These are phyloP conservation scores for Thozetella sp. DNA, from an alignment of 495 filamentous ascomycete genomes.

Conservation along the genomic window DNA sequence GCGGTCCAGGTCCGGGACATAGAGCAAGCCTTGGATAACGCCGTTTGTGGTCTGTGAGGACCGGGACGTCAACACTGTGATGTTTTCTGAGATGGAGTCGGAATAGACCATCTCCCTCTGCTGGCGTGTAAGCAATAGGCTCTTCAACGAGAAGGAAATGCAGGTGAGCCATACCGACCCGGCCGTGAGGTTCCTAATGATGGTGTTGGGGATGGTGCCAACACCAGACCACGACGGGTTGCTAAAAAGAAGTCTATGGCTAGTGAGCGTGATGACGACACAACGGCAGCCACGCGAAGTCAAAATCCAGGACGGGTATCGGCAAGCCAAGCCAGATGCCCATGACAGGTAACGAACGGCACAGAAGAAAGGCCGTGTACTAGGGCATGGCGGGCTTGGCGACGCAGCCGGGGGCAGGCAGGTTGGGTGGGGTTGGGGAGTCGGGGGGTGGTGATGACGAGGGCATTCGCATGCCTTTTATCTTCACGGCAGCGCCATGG, in stretches of 20 bases:
- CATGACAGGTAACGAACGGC: too few relatives aligned
- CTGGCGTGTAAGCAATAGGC: background rate
- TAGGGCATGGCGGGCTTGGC: too few relatives aligned
- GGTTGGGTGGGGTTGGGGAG: too few relatives aligned
- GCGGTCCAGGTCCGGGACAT: constrained; percentile 68
- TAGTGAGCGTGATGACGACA: too few relatives aligned
- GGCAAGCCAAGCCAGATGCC: too few relatives aligned
- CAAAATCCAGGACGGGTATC: too few relatives aligned
- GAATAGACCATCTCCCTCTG: constrained; percentile 69
- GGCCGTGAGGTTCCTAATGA: constrained; percentile 49
- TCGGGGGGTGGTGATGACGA: too few relatives aligned
- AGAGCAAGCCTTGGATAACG: constrained; percentile 73
- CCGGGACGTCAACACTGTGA: constrained; percentile 72
- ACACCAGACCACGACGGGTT: constrained; percentile 42
- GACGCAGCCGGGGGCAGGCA: too few relatives aligned
- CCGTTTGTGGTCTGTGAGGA: constrained; percentile 52
- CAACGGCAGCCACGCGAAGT: background rate
- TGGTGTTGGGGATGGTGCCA: constrained; percentile 42
- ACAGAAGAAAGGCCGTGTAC: too few relatives aligned
- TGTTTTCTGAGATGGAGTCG: constrained; percentile 56
- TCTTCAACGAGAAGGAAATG: background rate
- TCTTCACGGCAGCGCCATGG: too few relatives aligned
- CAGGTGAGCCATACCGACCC: constrained; percentile 37
- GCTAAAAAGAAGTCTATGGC: constrained; percentile 48
- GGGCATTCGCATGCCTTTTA: too few relatives aligned